Conservation (phyloP, 257 asterid genomes). For the Paraleonurus japonicus region DNA sequence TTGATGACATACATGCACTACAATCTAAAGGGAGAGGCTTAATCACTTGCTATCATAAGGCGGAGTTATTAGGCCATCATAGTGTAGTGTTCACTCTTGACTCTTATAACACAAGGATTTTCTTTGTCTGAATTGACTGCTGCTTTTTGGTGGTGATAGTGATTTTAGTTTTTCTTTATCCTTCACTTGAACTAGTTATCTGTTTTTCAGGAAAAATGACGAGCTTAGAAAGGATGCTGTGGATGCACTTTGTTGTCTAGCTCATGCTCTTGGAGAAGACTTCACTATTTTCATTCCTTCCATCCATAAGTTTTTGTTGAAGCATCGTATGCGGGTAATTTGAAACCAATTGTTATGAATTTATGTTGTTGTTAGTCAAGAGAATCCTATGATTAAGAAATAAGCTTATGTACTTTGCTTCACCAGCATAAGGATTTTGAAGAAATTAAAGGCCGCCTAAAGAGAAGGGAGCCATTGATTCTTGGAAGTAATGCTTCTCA, state of each 20-base stretch:
- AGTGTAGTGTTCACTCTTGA: neutral
- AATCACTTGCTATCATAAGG: neutral
- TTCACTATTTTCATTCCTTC: slow-evolving; percentile 90
- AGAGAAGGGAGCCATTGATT: slow-evolving; percentile 74
- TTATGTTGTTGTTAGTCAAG: slow-evolving; percentile 2
- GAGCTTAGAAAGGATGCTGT: slow-evolving; percentile 91
- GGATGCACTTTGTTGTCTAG: slow-evolving; percentile 93
- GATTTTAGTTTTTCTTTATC: slow-evolving; percentile 6
- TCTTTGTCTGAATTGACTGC: neutral
- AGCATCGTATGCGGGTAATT: slow-evolving; percentile 76
- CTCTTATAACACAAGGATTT: neutral
- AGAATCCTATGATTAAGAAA: slow-evolving; percentile 15
- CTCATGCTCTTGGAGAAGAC: slow-evolving; percentile 97
- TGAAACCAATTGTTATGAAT: slow-evolving; percentile 12
- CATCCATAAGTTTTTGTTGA: slow-evolving; percentile 81
- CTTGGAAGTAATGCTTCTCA: slow-evolving; percentile 59
- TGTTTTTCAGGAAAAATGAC: slow-evolving; percentile 71
- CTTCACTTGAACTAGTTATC: slow-evolving; percentile 18
- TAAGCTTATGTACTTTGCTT: slow-evolving; percentile 21
- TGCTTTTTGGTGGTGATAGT: slow-evolving; percentile 13
- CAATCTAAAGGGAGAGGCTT: neutral
- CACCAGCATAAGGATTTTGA: slow-evolving; percentile 92
- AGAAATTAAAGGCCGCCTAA: slow-evolving; percentile 75
- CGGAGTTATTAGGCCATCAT: slow-evolving; percentile 1
- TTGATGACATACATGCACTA: neutral